Evolutionary conservation across 208 protist species (phyloP).

Genomic region (Crithidia acanthocephali): DNA sequence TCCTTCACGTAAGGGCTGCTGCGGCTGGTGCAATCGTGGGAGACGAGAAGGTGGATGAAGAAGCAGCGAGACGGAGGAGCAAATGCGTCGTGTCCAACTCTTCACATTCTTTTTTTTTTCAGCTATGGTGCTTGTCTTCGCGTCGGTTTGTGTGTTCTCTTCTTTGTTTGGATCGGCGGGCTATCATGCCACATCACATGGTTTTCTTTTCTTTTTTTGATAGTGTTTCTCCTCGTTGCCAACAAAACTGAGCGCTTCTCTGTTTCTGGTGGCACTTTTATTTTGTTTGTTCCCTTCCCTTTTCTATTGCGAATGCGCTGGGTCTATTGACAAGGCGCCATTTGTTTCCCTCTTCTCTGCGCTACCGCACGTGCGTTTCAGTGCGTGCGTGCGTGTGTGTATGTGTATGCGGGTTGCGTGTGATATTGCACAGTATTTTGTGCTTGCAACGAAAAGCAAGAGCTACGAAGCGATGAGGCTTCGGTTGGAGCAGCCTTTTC

Average conservation of each 20-base stretch:
- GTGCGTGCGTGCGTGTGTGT: too few relatives aligned
- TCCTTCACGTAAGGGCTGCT: background rate
- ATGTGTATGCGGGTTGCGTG: too few relatives aligned
- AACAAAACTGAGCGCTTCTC: too few relatives aligned
- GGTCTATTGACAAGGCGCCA: too few relatives aligned
- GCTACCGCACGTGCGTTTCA: too few relatives aligned
- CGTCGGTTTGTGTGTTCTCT: too few relatives aligned
- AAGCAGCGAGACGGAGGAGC: slow-evolving; percentile 6
- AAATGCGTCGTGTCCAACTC: background rate
- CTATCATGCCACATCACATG: background rate
- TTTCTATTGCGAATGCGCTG: background rate
- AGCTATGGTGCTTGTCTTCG: background rate
- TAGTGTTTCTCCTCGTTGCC: background rate
- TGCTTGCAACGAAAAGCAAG: too few relatives aligned
- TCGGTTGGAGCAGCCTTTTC: too few relatives aligned
- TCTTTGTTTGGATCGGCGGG: too few relatives aligned
- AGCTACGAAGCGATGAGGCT: too few relatives aligned
- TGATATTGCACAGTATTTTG: too few relatives aligned
- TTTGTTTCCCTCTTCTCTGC: too few relatives aligned
- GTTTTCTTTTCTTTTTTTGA: background rate
- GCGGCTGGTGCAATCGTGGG: background rate
- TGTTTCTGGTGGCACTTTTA: background rate
- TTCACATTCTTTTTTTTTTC: slow-evolving; percentile 1
- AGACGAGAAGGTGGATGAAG: background rate
- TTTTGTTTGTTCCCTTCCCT: slow-evolving; percentile 1